Evolutionary conservation across 371 early-diverging fungal genomes (phyloP).

Genomic region (Lichtheimia ornata): DNA sequence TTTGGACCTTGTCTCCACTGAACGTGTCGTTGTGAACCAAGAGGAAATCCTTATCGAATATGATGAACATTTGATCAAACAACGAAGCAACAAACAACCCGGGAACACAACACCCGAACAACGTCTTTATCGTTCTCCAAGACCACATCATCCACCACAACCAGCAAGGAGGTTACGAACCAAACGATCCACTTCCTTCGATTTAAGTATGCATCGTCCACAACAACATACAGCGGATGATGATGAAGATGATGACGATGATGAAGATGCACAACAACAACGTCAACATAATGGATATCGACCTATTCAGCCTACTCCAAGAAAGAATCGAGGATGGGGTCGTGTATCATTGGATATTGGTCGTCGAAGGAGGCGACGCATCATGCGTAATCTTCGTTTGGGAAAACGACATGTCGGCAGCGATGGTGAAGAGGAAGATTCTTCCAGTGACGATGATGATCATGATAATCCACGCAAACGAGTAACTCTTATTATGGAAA

Average conservation of each 20-base stretch:
- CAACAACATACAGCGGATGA: too few species aligned
- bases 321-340: slow-evolving; percentile 19
- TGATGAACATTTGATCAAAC: slow-evolving; percentile 25
- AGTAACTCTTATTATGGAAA: slow-evolving; percentile 26
- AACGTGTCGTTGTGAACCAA: slow-evolving; percentile 56
- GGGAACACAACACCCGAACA: too few species aligned
- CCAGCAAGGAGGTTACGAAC: slow-evolving; percentile 24
- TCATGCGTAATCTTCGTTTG: slow-evolving; percentile 14
- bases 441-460: slow-evolving; percentile 10
- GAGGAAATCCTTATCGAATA: slow-evolving; percentile 54
- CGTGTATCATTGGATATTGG: slow-evolving; percentile 23
- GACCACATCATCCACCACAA: background rate
- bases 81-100: slow-evolving; percentile 4
- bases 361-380: slow-evolving; percentile 13
- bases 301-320: background rate
- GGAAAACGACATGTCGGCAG: slow-evolving; percentile 15
- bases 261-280: slow-evolving; percentile 7
- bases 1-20: slow-evolving; percentile 56
- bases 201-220: slow-evolving; percentile 18
- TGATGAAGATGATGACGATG: background rate
- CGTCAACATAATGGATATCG: background rate
- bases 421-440: slow-evolving; percentile 18
- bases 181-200: slow-evolving; percentile 42
- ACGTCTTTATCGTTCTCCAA: background rate
- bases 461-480: slow-evolving; percentile 15